Conservation (phyloP, 495 filamentous ascomycete genomes). For the Aspergillus homomorphus region DNA sequence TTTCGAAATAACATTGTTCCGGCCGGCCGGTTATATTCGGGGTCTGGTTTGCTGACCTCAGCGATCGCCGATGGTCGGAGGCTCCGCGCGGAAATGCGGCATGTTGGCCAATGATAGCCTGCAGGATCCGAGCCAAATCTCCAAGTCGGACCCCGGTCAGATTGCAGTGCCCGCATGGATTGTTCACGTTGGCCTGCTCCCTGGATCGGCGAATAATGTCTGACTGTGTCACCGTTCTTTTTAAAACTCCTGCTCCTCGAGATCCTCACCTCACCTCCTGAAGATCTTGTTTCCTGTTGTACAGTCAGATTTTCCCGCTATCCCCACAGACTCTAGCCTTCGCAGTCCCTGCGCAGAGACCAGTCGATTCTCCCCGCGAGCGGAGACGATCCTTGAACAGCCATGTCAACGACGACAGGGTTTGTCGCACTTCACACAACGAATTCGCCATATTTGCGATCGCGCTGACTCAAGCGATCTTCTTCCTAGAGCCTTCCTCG, state of each 20-base stretch:
- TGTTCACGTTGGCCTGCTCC: neutral
- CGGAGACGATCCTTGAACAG: conserved; percentile 13
- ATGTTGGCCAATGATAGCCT: neutral
- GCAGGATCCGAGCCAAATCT: neutral
- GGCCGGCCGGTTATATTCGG: conserved; percentile 22
- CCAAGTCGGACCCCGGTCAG: neutral
- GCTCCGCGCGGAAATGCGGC: neutral
- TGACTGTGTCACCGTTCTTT: neutral
- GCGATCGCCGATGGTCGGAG: conserved; percentile 17
- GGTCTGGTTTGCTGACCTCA: neutral
- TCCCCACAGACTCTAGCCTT: neutral
- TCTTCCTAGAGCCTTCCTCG: conserved; percentile 67
- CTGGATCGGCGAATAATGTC: neutral
- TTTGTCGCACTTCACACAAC: conserved; percentile 20
- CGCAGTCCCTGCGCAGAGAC: conserved; percentile 2
- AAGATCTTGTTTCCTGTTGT: neutral
- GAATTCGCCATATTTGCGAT: neutral
- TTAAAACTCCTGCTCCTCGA: neutral
- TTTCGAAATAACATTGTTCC: conserved; percentile 16
- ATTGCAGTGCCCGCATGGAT: neutral
- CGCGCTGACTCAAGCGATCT: neutral
- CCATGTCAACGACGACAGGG: conserved; percentile 55
- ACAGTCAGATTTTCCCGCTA: neutral
- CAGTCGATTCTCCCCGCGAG: conserved; percentile 14
- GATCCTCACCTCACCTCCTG: neutral